Percentiles rank a stretch among this genome's conserved stretches.
phyloP scores from a whole-genome alignment of 2,329 filamentous ascomycete species.

The Penicillium sp. region DNA sequence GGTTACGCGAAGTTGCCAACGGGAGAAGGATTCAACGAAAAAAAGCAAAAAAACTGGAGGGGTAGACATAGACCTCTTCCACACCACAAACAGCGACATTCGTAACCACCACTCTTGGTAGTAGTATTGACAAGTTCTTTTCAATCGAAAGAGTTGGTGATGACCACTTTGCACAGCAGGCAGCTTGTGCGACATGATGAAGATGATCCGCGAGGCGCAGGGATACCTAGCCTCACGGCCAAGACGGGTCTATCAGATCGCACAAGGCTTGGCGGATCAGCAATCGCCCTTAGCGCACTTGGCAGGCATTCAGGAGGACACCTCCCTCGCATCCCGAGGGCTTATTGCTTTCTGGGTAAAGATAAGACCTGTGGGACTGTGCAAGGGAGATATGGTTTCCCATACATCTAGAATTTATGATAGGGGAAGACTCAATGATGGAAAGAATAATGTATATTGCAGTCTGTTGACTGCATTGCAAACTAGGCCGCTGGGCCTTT shows the following conservation, averaged over 20 bases:
- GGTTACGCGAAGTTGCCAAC: not conserved
- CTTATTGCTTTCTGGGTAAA: constrained; percentile 16
- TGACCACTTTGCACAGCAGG: constrained; percentile 6
- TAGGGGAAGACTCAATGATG: not conserved
- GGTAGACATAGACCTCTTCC: not conserved
- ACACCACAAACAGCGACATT: not conserved
- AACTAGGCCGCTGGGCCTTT: constrained; percentile 7
- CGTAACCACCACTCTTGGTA: not conserved
- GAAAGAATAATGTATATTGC: not conserved
- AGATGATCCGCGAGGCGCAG: constrained; percentile 9
- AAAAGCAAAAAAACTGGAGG: not conserved
- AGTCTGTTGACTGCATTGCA: constrained; percentile 7
- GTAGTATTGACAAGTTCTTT: constrained; percentile 9
- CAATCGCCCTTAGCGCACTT: constrained; percentile 24
- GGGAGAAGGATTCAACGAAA: not conserved
- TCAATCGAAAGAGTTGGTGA: constrained; percentile 7
- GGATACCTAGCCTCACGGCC: constrained; percentile 18
- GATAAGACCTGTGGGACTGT: constrained; percentile 10
- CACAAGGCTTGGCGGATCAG: constrained; percentile 27
- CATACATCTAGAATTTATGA: not conserved
- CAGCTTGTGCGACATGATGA: constrained; percentile 13
- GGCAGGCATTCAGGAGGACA: constrained; percentile 20
- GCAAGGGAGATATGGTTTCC: not conserved
- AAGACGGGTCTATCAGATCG: constrained; percentile 26
- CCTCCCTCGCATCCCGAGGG: constrained; percentile 19